A percentile compares a stretch with the other conserved stretches of the same genome.
Conservation (phyloP, 176 grass and related monocot genomes). For the Microstegium vimineum region DNA sequence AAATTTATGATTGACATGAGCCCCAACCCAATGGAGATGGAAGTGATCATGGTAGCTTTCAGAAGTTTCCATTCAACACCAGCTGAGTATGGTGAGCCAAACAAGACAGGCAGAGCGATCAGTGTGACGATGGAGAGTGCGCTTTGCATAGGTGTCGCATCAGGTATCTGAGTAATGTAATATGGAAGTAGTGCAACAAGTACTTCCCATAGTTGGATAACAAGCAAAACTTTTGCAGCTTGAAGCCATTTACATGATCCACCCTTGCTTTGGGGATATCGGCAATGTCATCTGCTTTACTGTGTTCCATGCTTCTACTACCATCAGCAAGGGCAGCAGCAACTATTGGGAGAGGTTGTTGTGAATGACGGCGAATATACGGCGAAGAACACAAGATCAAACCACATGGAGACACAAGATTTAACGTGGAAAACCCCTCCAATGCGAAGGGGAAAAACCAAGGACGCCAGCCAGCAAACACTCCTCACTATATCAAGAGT, state of each 20-base stretch:
- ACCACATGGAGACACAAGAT: too few relatives aligned
- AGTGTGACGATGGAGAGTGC: conserved; percentile 40
- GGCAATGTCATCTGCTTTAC: neutral
- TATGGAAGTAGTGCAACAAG: conserved; percentile 62
- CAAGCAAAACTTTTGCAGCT: conserved; percentile 61
- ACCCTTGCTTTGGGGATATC: conserved; percentile 27
- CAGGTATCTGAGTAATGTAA: conserved; percentile 51
- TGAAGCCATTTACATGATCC: conserved; percentile 82
- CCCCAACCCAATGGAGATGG: conserved; percentile 57
- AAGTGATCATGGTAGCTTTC: conserved; percentile 70
- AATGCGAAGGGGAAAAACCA: too few relatives aligned
- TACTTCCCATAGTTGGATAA: conserved; percentile 72
- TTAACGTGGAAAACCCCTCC: too few relatives aligned
- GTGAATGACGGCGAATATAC: too few relatives aligned
- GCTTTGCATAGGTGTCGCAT: conserved; percentile 34
- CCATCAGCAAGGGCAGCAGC: conserved; percentile 68
- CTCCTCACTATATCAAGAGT: too few relatives aligned
- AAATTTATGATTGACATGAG: conserved; percentile 99
- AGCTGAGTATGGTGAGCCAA: conserved; percentile 48
- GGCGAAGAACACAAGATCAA: too few relatives aligned
- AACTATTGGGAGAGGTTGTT: conserved; percentile 80
- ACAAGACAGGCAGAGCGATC: conserved; percentile 44
- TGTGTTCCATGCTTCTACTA: conserved; percentile 14
- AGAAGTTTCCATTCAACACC: conserved; percentile 76
- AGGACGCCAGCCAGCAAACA: too few relatives aligned